These are phyloP conservation scores for Fusarium sp. DNA, from an alignment of 2,329 filamentous ascomycete genomes.

Conservation along the genomic window DNA sequence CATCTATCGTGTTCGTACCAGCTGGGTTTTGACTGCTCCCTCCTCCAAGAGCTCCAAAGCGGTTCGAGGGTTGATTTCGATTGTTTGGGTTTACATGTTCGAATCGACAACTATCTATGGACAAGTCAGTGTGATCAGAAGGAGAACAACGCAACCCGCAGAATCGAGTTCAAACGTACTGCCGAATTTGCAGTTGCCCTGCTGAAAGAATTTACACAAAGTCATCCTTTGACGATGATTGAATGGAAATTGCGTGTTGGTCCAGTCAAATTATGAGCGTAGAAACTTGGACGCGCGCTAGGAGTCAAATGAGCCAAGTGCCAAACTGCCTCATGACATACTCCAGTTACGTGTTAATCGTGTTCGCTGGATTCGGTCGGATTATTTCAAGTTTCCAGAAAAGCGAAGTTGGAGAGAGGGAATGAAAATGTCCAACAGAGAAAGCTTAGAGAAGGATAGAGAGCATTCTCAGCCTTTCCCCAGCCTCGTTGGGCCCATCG, in stretches of 20 bases:
- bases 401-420: not conserved
- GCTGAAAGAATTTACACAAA: constrained; percentile 59
- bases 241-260: not conserved
- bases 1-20: constrained; percentile 17
- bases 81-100: constrained; percentile 57
- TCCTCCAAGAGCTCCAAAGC: constrained; percentile 62
- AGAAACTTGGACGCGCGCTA: constrained; percentile 9
- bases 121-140: constrained; percentile 12
- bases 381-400: not conserved
- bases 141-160: not conserved
- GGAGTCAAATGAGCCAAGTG: constrained; percentile 16
- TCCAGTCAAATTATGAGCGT: not conserved
- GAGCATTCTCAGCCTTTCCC: constrained; percentile 36
- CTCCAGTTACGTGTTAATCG: not conserved
- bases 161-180: constrained; percentile 49
- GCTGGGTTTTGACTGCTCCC: constrained; percentile 34
- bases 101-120: constrained; percentile 61
- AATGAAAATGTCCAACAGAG: not conserved
- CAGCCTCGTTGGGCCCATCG: constrained; percentile 35
- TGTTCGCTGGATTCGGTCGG: not conserved
- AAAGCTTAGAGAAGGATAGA: constrained; percentile 1
- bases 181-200: constrained; percentile 62
- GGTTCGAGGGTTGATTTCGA: constrained; percentile 55
- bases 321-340: constrained; percentile 35
- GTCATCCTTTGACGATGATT: constrained; percentile 43